These are phyloP conservation scores for Saccharata proteae DNA, from an alignment of 2,329 filamentous ascomycete genomes.

Conservation along the genomic window DNA sequence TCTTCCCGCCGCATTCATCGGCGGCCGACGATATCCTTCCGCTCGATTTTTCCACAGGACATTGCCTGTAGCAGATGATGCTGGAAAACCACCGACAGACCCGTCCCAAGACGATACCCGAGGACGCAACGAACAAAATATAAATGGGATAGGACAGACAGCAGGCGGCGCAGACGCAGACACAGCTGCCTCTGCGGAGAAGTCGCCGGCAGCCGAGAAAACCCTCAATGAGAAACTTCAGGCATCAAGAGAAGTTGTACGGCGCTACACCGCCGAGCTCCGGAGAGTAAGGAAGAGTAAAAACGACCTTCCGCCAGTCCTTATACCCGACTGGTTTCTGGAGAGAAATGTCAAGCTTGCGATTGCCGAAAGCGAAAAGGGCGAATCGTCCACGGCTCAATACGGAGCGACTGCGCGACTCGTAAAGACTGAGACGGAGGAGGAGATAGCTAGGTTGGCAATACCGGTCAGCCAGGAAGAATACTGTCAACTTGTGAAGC, in stretches of 20 bases:
- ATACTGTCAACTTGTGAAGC: slow-evolving; percentile 5
- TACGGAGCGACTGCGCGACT: not conserved
- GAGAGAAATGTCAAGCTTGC: slow-evolving; percentile 36
- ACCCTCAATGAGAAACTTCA: slow-evolving; percentile 24
- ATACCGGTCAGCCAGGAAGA: slow-evolving; percentile 1
- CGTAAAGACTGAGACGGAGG: too few species aligned
- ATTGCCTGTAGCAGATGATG: slow-evolving; percentile 15
- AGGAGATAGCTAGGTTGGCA: too few species aligned
- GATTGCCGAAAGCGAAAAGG: slow-evolving; percentile 18
- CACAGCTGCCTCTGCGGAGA: slow-evolving; percentile 12
- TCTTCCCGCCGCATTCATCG: slow-evolving; percentile 24
- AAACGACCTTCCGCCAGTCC: slow-evolving; percentile 25
- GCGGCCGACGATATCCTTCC: slow-evolving; percentile 23
- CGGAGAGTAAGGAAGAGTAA: slow-evolving; percentile 20
- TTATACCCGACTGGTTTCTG: slow-evolving; percentile 47
- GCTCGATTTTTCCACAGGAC: slow-evolving; percentile 24
- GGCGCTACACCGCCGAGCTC: slow-evolving; percentile 22
- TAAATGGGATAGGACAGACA: not conserved
- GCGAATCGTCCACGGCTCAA: not conserved
- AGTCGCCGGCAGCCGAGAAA: slow-evolving; percentile 22
- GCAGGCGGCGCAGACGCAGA: slow-evolving; percentile 11
- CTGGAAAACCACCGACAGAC: slow-evolving; percentile 9
- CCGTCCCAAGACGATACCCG: slow-evolving; percentile 14
- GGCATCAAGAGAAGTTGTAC: slow-evolving; percentile 22
- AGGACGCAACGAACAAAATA: slow-evolving; percentile 12